Evolutionary conservation across 495 filamentous ascomycete species (phyloP).

Genomic region (Aspergillus nidulans): DNA sequence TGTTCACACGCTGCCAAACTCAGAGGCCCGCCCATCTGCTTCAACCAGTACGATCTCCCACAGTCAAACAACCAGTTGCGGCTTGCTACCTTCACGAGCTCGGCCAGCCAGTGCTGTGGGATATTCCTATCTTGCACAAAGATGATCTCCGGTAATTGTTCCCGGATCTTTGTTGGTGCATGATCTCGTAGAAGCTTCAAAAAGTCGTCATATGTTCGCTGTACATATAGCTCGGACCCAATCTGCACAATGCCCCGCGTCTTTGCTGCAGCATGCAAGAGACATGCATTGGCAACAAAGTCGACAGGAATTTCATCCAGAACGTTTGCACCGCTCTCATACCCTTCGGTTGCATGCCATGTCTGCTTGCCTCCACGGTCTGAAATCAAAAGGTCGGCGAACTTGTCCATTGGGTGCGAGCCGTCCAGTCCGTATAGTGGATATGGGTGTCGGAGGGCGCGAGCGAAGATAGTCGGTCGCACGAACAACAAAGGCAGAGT

Average conservation of each 20-base stretch:
- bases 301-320: constrained; percentile 41
- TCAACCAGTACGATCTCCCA: constrained; percentile 34
- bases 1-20: constrained; percentile 25
- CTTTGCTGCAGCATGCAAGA: constrained; percentile 31
- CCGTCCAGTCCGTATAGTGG: constrained; percentile 34
- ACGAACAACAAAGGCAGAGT: constrained; percentile 33
- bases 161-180: constrained; percentile 19
- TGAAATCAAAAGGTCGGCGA: constrained; percentile 26
- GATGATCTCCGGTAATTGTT: constrained; percentile 22
- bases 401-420: constrained; percentile 33
- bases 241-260: constrained; percentile 34
- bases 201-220: constrained; percentile 28
- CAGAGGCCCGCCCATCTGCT: constrained; percentile 29
- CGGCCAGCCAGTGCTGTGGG: constrained; percentile 30
- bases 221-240: constrained; percentile 29
- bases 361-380: constrained; percentile 26
- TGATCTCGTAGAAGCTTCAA: constrained; percentile 18
- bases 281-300: constrained; percentile 37
- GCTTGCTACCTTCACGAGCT: constrained; percentile 31
- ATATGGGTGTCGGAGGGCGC: constrained; percentile 34
- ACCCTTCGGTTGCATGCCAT: constrained; percentile 33
- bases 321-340: constrained; percentile 28
- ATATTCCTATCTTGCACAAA: constrained; percentile 27
- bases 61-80: constrained; percentile 38
- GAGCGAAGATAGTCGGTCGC: constrained; percentile 39